phyloP scores from a whole-genome alignment of 306 rosid species.

The Ziziphus jujuba region DNA sequence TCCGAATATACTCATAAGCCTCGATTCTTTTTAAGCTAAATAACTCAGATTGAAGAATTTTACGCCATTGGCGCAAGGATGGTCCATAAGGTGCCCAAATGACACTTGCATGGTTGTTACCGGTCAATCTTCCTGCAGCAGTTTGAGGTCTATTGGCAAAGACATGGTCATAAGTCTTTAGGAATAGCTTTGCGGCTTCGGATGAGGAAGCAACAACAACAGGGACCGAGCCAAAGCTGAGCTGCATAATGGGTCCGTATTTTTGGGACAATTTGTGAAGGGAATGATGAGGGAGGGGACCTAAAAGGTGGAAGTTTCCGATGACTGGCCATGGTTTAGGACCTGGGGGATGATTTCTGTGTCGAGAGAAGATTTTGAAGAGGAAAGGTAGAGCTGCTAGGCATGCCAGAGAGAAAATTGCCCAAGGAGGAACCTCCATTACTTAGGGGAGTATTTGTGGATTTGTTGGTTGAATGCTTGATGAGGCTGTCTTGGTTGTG shows the following conservation, averaged over 20 bases:
- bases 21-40: slow-evolving; percentile 17
- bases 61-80: slow-evolving; percentile 28
- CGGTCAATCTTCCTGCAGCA: slow-evolving; percentile 21
- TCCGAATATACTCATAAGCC: slow-evolving; percentile 21
- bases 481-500: too few relatives aligned
- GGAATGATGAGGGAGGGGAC: slow-evolving; percentile 25
- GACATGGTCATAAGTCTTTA: too few relatives aligned
- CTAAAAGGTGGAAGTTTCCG: slow-evolving; percentile 25
- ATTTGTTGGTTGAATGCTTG: too few relatives aligned
- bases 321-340: slow-evolving; percentile 36
- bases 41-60: slow-evolving; percentile 22
- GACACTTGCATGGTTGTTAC: slow-evolving; percentile 10
- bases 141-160: slow-evolving; percentile 20
- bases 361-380: not conserved
- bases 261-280: slow-evolving; percentile 23
- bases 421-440: too few relatives aligned
- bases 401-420: too few relatives aligned
- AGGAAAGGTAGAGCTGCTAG: too few relatives aligned
- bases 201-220: too few relatives aligned
- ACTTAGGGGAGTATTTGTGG: too few relatives aligned
- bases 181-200: too few relatives aligned
- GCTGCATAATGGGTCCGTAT: too few relatives aligned
- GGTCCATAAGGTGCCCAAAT: slow-evolving; percentile 29
- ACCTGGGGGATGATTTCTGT: slow-evolving; percentile 15
- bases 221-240: too few relatives aligned